A percentile compares a stretch with the other conserved stretches of the same genome.
Evolutionary conservation across 352 stramenopile genomes (phyloP).

Genomic region (Pythium dissotocum): DNA sequence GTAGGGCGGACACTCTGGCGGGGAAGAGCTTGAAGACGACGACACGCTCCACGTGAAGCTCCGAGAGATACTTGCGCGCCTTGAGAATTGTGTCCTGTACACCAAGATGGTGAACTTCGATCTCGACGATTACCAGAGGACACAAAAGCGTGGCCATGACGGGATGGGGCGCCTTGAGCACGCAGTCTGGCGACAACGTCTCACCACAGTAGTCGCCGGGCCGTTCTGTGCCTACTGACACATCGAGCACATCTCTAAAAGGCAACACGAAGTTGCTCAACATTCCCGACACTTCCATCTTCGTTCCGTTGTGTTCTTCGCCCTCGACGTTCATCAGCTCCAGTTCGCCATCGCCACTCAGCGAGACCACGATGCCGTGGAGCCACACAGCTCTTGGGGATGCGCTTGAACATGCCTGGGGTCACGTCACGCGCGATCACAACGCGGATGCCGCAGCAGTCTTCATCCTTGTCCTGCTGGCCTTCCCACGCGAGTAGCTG

Average conservation of each 20-base stretch:
- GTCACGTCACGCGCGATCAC: neutral
- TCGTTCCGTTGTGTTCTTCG: neutral
- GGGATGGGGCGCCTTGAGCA: no score
- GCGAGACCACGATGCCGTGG: neutral
- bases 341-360: neutral
- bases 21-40: neutral
- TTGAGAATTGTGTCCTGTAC: neutral
- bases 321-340: constrained; percentile 7
- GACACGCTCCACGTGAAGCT: neutral
- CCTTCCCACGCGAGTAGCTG: neutral
- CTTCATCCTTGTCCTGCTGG: neutral
- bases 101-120: neutral
- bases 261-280: no score
- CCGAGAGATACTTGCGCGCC: neutral
- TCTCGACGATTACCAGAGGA: neutral
- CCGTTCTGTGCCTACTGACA: no score
- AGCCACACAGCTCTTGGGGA: neutral
- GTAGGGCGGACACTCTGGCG: neutral
- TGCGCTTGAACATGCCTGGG: neutral
- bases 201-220: no score
- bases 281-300: no score
- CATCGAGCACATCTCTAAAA: no score
- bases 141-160: no score
- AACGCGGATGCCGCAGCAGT: neutral
- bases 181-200: no score